Base-by-base conservation (phyloP, 2,329 filamentous ascomycete species). In the Fusarium austroafricanum region DNA sequence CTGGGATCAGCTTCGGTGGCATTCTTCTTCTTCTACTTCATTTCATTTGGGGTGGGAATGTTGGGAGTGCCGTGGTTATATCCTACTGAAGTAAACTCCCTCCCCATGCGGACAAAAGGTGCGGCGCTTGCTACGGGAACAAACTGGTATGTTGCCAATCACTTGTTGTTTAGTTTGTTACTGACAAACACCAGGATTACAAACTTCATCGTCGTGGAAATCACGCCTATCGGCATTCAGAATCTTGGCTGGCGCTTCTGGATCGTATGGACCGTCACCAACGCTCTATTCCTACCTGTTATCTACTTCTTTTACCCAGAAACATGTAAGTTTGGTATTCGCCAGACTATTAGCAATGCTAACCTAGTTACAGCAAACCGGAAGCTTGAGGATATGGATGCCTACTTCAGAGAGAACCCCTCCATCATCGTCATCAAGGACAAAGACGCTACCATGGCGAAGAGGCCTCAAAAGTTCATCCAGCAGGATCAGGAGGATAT, bases 191-290 rank as follows among this genome's bases (percentile, higher is more conserved):
- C 1, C 11, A 63, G 73, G 73, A 69, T 74, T 21, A 71, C 65
- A 38, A 74, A 74, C 33, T 73, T 71, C 14, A 66, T 75, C 14
- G 61, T 79, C 12, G 78, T 79, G 17, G 68, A 79, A 46, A 77
- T 81, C 50, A 81, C 78, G 0, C 77, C 79, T 1, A 73, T 75
- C 12, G 77, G 74, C 6, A 79, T 79, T 49, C 72, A 80, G 18
- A 83, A 81, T 20, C 77, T 87, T 0, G 80, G 80, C 2, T 87
- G 83, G 79, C 80, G 79, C 38, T 87, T 83, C 71, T 87, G 81
- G 76, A 80, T 87, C 33, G 80, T 87, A 52, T 87, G 81, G 78
- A 79, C 82, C 3, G 78, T 83, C 15, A 80, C 85, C 55, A 84
- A 83, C 71, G 78, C 80, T 44, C 65, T 77, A 5, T 84, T 83